A percentile compares a stretch with the other conserved stretches of the same genome.
These are phyloP conservation scores for Dicorynia guianensis DNA, from an alignment of 306 rosid genomes.

Conservation along the genomic window DNA sequence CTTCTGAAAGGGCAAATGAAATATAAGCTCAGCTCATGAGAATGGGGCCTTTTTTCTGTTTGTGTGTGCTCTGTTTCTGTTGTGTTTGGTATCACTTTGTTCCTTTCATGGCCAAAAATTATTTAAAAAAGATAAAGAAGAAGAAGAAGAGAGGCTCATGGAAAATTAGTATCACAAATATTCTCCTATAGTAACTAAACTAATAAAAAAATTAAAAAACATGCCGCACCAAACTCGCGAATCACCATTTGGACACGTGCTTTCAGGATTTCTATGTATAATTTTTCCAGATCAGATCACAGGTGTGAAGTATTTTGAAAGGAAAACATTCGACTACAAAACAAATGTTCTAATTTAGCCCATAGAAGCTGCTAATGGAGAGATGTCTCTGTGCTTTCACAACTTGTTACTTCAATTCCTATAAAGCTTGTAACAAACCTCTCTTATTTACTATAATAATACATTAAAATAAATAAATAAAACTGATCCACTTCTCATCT, in stretches of 20 bases:
- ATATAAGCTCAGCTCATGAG: constrained; percentile 3
- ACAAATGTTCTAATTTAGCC: constrained; percentile 5
- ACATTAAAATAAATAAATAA: no score
- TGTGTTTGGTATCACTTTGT: no score
- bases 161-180: no score
- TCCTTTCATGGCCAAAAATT: no score
- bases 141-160: no score
- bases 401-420: constrained; percentile 30
- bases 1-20: not conserved
- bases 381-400: constrained; percentile 38
- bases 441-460: no score
- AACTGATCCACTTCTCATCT: no score
- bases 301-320: constrained; percentile 29
- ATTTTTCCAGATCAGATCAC: constrained; percentile 30
- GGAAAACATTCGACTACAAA: constrained; percentile 28
- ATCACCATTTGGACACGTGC: no score
- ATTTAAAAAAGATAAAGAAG: no score
- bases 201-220: constrained; percentile 27
- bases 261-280: constrained; percentile 17
- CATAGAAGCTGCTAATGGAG: constrained; percentile 15
- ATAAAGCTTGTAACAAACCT: constrained; percentile 29
- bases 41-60: not conserved
- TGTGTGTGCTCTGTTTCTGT: constrained; percentile 9
- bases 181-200: no score
- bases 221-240: constrained; percentile 21